Conservation (phyloP, 257 asterid species). For the Nicotiana obtusifolia region DNA sequence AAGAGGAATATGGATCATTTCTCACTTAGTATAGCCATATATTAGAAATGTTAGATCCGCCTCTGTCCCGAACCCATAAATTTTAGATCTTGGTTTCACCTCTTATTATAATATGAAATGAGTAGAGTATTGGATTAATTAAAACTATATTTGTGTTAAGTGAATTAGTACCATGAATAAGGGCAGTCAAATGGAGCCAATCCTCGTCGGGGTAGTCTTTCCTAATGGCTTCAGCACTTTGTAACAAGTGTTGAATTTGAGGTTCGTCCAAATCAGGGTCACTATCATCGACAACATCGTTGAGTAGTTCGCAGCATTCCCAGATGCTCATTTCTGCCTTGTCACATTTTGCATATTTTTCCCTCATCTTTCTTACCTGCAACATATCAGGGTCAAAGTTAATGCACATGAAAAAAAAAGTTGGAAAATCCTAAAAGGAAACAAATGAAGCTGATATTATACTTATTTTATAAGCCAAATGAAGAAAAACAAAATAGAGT, state of each 20-base stretch:
- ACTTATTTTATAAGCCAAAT: neutral
- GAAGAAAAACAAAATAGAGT: neutral
- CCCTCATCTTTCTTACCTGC: slow-evolving; percentile 76
- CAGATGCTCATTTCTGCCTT: slow-evolving; percentile 80
- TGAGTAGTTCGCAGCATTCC: slow-evolving; percentile 88
- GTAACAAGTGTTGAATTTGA: slow-evolving; percentile 82
- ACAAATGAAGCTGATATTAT: neutral
- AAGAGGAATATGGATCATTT: too few relatives aligned
- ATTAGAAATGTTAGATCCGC: too few relatives aligned
- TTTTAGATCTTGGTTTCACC: too few relatives aligned
- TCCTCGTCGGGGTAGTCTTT: slow-evolving; percentile 77
- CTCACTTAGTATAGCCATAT: too few relatives aligned
- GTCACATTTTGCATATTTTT: slow-evolving; percentile 51
- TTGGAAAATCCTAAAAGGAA: neutral
- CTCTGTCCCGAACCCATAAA: too few relatives aligned
- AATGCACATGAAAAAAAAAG: neutral
- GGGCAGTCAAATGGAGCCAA: slow-evolving; percentile 89
- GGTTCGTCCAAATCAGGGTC: slow-evolving; percentile 87
- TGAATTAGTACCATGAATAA: slow-evolving; percentile 57
- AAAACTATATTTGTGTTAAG: neutral
- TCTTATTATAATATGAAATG: too few relatives aligned
- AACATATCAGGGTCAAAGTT: neutral
- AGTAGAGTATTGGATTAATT: too few relatives aligned
- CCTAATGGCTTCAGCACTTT: slow-evolving; percentile 86
- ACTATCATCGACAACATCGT: slow-evolving; percentile 25